Percentiles rank a stretch among this genome's conserved stretches.
Evolutionary conservation across 139 green algal genomes (phyloP).

Genomic region (Medakamo hakoo): DNA sequence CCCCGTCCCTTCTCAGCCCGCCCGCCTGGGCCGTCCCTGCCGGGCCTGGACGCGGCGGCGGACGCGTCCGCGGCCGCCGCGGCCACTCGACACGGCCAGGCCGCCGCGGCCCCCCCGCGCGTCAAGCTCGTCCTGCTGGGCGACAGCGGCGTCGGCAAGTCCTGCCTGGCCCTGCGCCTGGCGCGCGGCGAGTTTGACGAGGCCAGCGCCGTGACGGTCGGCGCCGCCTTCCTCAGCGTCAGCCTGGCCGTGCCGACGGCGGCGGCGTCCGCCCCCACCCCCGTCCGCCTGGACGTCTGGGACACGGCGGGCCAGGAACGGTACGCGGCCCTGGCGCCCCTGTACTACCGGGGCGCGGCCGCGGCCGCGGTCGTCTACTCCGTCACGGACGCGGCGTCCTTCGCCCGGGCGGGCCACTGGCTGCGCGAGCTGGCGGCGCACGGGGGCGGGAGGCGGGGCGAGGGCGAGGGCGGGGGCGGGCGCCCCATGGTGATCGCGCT

Average conservation of each 20-base stretch:
- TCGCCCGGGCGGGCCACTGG: neutral
- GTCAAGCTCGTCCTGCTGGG: slow-evolving; percentile 64
- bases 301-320: neutral
- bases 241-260: neutral
- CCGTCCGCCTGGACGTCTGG: neutral
- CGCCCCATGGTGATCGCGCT: neutral
- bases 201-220: slow-evolving; percentile 43
- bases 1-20: too few species aligned
- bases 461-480: neutral
- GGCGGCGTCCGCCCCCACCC: too few species aligned
- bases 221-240: slow-evolving; percentile 35
- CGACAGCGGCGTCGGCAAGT: slow-evolving; percentile 58
- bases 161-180: slow-evolving; percentile 39
- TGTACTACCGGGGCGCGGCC: neutral
- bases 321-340: neutral
- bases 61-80: too few species aligned
- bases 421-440: neutral
- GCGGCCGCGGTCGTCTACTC: neutral
- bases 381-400: neutral
- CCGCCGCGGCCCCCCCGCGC: slow-evolving; percentile 1
- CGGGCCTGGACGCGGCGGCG: too few species aligned
- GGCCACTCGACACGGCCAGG: too few species aligned
- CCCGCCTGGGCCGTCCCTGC: too few species aligned
- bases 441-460: too few species aligned
- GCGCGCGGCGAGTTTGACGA: slow-evolving; percentile 33